Base-by-base conservation (phyloP, 2,329 filamentous ascomycete species). In the Ascochyta fabae region DNA sequence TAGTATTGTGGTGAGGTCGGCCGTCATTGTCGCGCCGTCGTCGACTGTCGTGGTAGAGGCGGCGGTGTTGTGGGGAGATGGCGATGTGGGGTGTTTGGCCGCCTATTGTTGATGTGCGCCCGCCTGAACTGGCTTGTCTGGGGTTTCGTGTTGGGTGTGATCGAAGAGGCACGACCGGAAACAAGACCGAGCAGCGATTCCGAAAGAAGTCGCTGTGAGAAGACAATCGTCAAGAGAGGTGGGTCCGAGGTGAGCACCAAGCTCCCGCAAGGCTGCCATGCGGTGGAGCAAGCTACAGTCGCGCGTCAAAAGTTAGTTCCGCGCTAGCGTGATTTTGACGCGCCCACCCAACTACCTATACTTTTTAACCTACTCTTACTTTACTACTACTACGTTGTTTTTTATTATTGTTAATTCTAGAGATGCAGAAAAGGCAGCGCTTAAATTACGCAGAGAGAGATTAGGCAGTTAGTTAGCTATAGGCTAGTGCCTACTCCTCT, bases 1-100 rank as follows among this genome's bases (percentile, higher is more conserved):
- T 19, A 73, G 56, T 6, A 66, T 19, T 24, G 48, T 62, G 48
- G 69, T 51, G n/a, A 73, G 58, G n/a, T 73, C 71, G 39, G 60
- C 60, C 34, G 72, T 58, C 72, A 75, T 75, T 15, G 47, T 59
- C 43, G 38, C 44, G 55, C 36, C 24, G 43, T 48, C 13, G 49
- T 48, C 41, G 22, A 26, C 22, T 23, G 39, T 45, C n/a, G 46
- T 43, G 47, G 44, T 49, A 40, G 48, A 56, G 43, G 40, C 39
- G 42, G 45, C 27, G 53, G 31, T 46, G 41, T 55, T 53, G 48
- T 56, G 47, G 55, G 44, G 54, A 31, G 57, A 55, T 46, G 58
- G 57, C 59, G 59, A 53, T 49, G 61, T 60, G 64, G 59, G 64
- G 65, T 65, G 61, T 50, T 50, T 49, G 35, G 46, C 40, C 41